These are phyloP conservation scores for Hypoxylon sp. DNA, from an alignment of 2,329 filamentous ascomycete genomes.

Conservation along the genomic window DNA sequence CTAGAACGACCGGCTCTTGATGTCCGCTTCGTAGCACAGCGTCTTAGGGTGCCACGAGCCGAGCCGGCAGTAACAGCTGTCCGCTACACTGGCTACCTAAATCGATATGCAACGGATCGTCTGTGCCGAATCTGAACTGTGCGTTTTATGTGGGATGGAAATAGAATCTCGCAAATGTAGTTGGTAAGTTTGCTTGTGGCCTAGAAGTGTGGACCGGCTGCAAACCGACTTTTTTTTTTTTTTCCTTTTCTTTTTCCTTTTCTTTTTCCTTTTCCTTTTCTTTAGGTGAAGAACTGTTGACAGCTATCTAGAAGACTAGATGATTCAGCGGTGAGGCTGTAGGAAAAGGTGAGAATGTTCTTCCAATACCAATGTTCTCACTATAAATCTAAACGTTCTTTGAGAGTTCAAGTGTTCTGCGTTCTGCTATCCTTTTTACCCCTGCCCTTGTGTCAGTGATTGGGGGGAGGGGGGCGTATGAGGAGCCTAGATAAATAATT, in stretches of 20 bases:
- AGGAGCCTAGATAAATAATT: no score
- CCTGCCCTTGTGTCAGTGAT: slow-evolving; percentile 2
- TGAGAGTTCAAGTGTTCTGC: not conserved
- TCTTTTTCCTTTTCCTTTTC: no score
- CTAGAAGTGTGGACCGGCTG: slow-evolving; percentile 5
- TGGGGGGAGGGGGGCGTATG: slow-evolving; percentile 6
- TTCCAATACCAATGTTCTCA: slow-evolving; percentile 4
- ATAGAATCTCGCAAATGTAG: slow-evolving; percentile 6
- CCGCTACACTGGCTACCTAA: slow-evolving; percentile 19
- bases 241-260: no score
- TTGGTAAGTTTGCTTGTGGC: slow-evolving; percentile 10
- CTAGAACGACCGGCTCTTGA: slow-evolving; percentile 22
- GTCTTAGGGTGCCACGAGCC: slow-evolving; percentile 23
- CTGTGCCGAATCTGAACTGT: slow-evolving; percentile 16
- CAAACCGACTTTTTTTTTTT: slow-evolving; percentile 5
- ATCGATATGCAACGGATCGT: slow-evolving; percentile 17
- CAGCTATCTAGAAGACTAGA: slow-evolving; percentile 9
- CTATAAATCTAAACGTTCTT: slow-evolving; percentile 2
- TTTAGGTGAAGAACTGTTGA: slow-evolving; percentile 7
- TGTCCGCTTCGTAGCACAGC: slow-evolving; percentile 22
- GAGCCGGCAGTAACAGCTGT: slow-evolving; percentile 15
- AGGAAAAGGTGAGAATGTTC: slow-evolving; percentile 9
- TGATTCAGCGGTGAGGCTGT: slow-evolving; percentile 10
- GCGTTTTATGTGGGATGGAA: slow-evolving; percentile 5
- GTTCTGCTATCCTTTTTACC: slow-evolving; percentile 11